Conservation (phyloP, 1,284 basidiomycete species). For the Cutaneotrichosporon dermatis region DNA sequence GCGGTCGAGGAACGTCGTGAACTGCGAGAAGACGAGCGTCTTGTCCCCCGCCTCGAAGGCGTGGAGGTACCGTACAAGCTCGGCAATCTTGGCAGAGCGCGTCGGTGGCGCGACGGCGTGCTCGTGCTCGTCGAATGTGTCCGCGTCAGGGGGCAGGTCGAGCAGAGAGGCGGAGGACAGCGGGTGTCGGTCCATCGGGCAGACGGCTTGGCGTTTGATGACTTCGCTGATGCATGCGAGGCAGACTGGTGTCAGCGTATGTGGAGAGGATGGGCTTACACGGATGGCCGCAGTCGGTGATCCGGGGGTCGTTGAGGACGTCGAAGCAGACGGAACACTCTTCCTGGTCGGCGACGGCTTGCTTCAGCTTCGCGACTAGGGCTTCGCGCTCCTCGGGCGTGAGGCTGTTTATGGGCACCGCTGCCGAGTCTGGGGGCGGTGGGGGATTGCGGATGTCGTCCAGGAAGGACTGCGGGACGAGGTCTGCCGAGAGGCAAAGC, state of each 20-base stretch:
- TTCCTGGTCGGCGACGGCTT: constrained; percentile 72
- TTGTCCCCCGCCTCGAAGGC: constrained; percentile 67
- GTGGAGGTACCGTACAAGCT: constrained; percentile 66
- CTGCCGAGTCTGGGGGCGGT: constrained; percentile 39
- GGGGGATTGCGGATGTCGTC: constrained; percentile 56
- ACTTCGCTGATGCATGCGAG: constrained; percentile 56
- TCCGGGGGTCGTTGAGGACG: constrained; percentile 63
- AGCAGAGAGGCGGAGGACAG: constrained; percentile 61
- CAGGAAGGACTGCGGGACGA: constrained; percentile 70
- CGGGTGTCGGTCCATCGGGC: constrained; percentile 77
- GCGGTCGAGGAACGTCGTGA: constrained; percentile 75
- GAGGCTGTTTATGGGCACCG: constrained; percentile 26
- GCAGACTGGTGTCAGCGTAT: constrained; percentile 53
- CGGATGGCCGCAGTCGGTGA: constrained; percentile 70
- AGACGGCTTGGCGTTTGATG: constrained; percentile 62
- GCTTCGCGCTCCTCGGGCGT: constrained; percentile 41
- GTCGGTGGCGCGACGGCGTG: constrained; percentile 30
- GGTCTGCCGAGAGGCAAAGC: constrained; percentile 70
- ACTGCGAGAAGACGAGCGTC: constrained; percentile 77
- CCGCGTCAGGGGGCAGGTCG: constrained; percentile 57
- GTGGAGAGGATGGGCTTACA: constrained; percentile 41
- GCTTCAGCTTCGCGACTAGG: constrained; percentile 62
- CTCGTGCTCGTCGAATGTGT: constrained; percentile 18
- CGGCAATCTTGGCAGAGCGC: constrained; percentile 75
- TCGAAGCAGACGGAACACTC: constrained; percentile 73